Evolutionary conservation across 192 early-diverging fungal genomes (phyloP), one percentile per base, ranked within the genome.

Genomic region (Backusella tarrabulga): DNA sequence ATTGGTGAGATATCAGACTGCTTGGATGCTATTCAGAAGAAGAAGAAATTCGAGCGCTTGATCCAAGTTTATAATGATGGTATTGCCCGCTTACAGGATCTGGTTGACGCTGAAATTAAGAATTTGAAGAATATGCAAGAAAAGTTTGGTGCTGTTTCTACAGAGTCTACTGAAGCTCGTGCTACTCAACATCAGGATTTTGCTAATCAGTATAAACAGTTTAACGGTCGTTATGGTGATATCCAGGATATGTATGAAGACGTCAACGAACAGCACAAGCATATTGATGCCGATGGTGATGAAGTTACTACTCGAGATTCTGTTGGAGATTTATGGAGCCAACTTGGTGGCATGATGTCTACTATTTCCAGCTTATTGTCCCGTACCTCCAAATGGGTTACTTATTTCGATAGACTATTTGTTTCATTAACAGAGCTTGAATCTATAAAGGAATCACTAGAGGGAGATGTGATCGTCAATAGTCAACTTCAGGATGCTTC

Each of bases 51-150:
- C 4, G 40, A 44, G 14, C 71, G 40, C 21, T 21, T 72, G 41
- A 34, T 72, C 19, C 26, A 72, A 50, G 15, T 29, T 41, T 72
- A 72, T 14, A 41, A 32, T 19, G 15, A 46, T 14, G 15, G 29
- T 72, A 44, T 72, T 34, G 26, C 12, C 34, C 34, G 14, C 21
- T 42, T 71, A 29, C 41, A 72, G 46, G 6, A 29, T 12, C 21
- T 50, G 7, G 29, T 72, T 17, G n/a, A 72, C 23, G 23, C 17
- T 35, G 67, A 68, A 68, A 26, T 68, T 7, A 19, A 35, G 17
- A 68, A 19, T n/a, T 8, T 74, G 15, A 44, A 67, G 60, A 8
- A n/a, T 0, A 67, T 68, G 32, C 75, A 76, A 68, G 74, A 60
- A 1, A 36, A 76, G 9, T 40, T 38, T n/a, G 17, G 26, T 34